Base-by-base conservation (phyloP, 305 asterid genomes). In the Fraxinus ornus region DNA sequence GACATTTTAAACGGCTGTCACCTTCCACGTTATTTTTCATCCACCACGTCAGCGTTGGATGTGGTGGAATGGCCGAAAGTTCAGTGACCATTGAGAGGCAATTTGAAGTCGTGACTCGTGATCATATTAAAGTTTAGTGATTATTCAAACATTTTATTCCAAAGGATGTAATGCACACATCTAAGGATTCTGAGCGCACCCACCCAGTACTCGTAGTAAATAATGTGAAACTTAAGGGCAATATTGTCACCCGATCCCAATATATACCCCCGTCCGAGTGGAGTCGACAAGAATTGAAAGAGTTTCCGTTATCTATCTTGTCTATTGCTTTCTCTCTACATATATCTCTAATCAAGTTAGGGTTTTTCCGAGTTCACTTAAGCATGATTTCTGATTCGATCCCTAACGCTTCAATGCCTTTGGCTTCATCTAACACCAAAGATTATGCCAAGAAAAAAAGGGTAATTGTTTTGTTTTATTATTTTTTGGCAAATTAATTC, bases 361-460 rank as follows among this genome's bases (percentile, higher is more conserved):
- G 83, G 83, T 55, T 84, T 80, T 60, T 55, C 74, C 80, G 80
- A 83, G 64, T 81, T 57, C 73, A 75, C 81, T 86, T 84, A 83
- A 83, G 75, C 79, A 89, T 90, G 94, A 86, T 82, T 86, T 84
- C 91, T 57, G 94, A 87, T 84, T 89, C 91, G 66, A 77, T 81
- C 78, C 80, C 86, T 62, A 84, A 85, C 49, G 86, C 83, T 44
- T 86, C 91, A 5, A 83, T 78, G 85, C 81, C 91, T 39, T 80
- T 83, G 82, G 82, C 84, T 17, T 80, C 90, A 49, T 75, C 90
- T 28, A 90, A 86, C 83, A 78, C 87, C 85, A 88, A 80, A 78
- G 90, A 89, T 83, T 87, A 84, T 57, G 75, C 86, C 82, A 89
- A 91, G 92, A 91, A 89, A 62, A 91, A 86, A 82, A 88, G 90